A percentile compares a stretch with the other conserved stretches of the same genome.
These are phyloP conservation scores for Neurospora terricola DNA, from an alignment of 495 filamentous ascomycete genomes.

Conservation along the genomic window DNA sequence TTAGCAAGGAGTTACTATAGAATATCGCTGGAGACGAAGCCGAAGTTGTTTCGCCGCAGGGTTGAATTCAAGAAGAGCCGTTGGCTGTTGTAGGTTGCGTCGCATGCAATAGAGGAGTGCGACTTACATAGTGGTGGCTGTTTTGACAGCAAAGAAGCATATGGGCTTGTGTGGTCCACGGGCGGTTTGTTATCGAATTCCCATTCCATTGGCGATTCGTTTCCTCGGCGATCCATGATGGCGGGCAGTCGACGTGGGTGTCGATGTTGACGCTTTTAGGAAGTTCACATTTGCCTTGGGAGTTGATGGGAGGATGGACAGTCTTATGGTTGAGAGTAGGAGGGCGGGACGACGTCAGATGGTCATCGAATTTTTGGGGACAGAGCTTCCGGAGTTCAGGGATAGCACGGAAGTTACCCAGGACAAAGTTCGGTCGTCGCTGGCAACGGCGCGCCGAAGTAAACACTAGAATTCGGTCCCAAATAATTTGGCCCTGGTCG, in stretches of 20 bases:
- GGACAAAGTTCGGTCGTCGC: constrained; percentile 13
- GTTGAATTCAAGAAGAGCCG: background rate
- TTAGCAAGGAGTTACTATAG: background rate
- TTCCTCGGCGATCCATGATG: constrained; percentile 33
- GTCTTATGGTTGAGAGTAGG: background rate
- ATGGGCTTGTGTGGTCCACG: constrained; percentile 38
- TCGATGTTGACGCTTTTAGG: background rate
- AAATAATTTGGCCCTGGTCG: background rate
- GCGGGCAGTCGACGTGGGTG: background rate
- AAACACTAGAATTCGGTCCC: constrained; percentile 10
- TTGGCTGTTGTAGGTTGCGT: background rate
- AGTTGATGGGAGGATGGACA: background rate
- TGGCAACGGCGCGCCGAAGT: constrained; percentile 21
- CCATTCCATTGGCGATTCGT: constrained; percentile 42
- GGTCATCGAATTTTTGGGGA: background rate
- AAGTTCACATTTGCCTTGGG: background rate
- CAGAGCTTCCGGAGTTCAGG: background rate
- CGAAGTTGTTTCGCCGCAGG: background rate
- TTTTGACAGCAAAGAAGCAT: constrained; percentile 22
- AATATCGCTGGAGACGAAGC: background rate
- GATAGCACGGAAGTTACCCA: background rate
- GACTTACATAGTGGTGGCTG: constrained; percentile 17
- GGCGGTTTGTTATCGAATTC: constrained; percentile 35
- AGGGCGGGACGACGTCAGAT: background rate
- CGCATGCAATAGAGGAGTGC: background rate